Evolutionary conservation across 768 basidiomycete genomes (phyloP), one percentile per base, ranked within the genome.

Genomic region (Hypsizygus marmoreus): DNA sequence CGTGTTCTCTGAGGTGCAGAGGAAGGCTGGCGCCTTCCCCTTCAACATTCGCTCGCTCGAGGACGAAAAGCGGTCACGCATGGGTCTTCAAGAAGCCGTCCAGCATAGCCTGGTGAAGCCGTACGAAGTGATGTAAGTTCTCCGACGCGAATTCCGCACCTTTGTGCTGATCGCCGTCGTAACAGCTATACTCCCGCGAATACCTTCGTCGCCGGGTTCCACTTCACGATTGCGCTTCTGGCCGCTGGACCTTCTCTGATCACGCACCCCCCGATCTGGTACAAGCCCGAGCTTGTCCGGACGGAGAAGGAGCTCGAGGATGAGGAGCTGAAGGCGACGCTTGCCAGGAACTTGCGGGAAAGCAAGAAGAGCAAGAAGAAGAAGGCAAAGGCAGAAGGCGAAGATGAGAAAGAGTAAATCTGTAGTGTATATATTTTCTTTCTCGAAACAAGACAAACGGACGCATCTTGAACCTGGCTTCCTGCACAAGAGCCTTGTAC

Each of bases 11-110:
- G 95, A 98, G 69, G 91, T 97, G 58, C 91, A 95, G 71, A 95
- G 93, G 77, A 98, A 97, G 70, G 91, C 97, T 31, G 95, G 95
- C 19, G 79, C 92, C 4, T 98, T 99, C 83, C 95, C 97, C 25
- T 97, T 99, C 79, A 97, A 95, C 59, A 80, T 99, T 52, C 91
- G 97, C 51, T 77, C 78, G 35, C 78, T 98, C 47, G 95, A 95
- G 53, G 95, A 98, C 61, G 95, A 98, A 78, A 95, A 95, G 71
- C 82, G 91, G 42, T 87, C 92, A 20, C 85, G 95, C 28, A 86
- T 98, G 78, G 97, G 95, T 55, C 79, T 98, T 25, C 87, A 90
- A 64, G 97, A 98, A 72, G 95, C 95, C 37, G 92, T 95, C 28
- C 88, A 95, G 64, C 97, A 99, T 65, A 83, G 82, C 59, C 78